Percentiles rank a stretch among this genome's conserved stretches.
phyloP scores from a whole-genome alignment of 768 basidiomycete genomes.

The Pleurotus djamor region DNA sequence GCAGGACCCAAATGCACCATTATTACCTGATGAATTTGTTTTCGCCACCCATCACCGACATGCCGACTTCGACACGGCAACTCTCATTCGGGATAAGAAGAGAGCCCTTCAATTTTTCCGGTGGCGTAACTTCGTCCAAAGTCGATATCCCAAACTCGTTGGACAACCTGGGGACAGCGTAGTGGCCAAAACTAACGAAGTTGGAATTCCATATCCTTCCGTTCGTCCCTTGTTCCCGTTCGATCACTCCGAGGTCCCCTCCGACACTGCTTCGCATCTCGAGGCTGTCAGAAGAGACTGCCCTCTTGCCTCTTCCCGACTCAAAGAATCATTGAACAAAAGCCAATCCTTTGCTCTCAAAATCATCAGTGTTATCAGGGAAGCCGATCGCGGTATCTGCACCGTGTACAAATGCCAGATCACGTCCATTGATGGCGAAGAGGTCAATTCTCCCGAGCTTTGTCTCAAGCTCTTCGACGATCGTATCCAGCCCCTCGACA shows the following conservation, averaged over 20 bases:
- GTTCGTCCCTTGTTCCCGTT: background rate
- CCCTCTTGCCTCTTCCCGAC: background rate
- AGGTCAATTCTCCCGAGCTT: conserved; percentile 10
- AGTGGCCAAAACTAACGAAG: background rate
- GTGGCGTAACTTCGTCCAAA: background rate
- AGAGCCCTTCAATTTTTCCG: background rate
- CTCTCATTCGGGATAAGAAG: background rate
- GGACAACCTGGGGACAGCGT: background rate
- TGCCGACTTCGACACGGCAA: background rate
- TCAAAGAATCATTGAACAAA: background rate
- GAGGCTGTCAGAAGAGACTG: background rate
- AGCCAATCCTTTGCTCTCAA: background rate
- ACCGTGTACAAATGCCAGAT: conserved; percentile 10
- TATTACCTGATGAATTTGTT: background rate
- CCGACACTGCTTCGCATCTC: background rate
- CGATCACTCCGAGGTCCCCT: background rate
- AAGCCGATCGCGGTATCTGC: background rate
- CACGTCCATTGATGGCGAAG: conserved; percentile 15
- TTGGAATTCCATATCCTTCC: background rate
- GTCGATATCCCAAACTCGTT: background rate
- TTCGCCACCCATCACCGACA: background rate
- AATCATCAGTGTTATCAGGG: background rate
- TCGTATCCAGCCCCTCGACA: conserved; percentile 13
- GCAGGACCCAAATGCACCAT: background rate
- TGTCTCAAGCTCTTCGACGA: conserved; percentile 20